These are phyloP conservation scores for Vanrija humicola DNA, from an alignment of 1,284 basidiomycete species.

Conservation along the genomic window DNA sequence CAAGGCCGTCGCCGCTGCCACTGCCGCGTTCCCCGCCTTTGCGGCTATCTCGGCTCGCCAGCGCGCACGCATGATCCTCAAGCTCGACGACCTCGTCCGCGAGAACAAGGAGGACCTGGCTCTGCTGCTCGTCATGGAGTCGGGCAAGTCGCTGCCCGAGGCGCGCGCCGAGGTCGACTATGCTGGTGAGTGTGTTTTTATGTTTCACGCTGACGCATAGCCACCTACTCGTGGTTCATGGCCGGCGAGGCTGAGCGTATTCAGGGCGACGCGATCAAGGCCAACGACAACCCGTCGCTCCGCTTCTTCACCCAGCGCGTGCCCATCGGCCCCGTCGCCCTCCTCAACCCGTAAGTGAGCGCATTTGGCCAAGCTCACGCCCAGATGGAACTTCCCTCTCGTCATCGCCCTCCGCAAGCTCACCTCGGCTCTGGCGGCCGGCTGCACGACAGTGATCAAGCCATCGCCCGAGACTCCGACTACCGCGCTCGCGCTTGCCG, in stretches of 20 bases:
- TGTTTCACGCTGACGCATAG: background rate
- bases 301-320: conserved; percentile 46
- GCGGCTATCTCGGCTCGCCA: conserved; percentile 8
- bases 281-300: conserved; percentile 16
- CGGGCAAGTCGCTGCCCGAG: conserved; percentile 77
- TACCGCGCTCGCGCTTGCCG: conserved; percentile 64
- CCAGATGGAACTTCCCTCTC: conserved; percentile 71
- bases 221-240: conserved; percentile 24
- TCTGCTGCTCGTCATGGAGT: conserved; percentile 54
- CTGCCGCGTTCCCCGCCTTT: conserved; percentile 15
- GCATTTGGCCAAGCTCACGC: background rate
- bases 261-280: conserved; percentile 58
- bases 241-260: conserved; percentile 70
- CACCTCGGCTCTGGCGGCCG: conserved; percentile 73
- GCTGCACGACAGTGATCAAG: conserved; percentile 49
- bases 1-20: conserved; percentile 15
- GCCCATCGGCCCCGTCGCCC: conserved; percentile 61
- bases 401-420: conserved; percentile 73
- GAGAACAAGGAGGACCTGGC: conserved; percentile 24
- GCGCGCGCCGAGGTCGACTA: conserved; percentile 73
- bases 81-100: conserved; percentile 18
- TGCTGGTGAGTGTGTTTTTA: conserved; percentile 7
- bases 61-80: conserved; percentile 20
- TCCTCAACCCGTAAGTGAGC: conserved; percentile 32
- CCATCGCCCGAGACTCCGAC: conserved; percentile 84